Percentiles rank a stretch among this genome's conserved stretches.
Conservation (phyloP, 305 asterid species). For the Solanum hybrid region DNA sequence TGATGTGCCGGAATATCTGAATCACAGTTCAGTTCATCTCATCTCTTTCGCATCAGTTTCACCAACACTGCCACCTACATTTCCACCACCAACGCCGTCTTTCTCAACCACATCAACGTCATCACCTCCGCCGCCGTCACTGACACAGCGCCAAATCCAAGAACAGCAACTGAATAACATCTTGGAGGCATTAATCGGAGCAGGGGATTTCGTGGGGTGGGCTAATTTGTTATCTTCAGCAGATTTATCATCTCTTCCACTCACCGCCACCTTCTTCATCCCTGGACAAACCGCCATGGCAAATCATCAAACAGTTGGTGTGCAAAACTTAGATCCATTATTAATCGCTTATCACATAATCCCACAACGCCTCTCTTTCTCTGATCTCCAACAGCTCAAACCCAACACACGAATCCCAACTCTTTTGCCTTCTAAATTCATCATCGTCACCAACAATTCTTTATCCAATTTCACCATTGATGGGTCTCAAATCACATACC, state of each 20-base stretch:
- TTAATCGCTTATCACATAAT: slow-evolving; percentile 55
- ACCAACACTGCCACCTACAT: not conserved
- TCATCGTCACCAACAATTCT: slow-evolving; percentile 45
- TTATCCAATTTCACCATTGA: slow-evolving; percentile 37
- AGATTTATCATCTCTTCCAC: slow-evolving; percentile 36
- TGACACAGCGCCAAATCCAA: slow-evolving; percentile 3
- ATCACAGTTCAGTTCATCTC: not conserved
- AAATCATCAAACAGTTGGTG: slow-evolving; percentile 13
- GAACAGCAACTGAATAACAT: slow-evolving; percentile 34
- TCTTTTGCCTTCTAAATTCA: slow-evolving; percentile 36
- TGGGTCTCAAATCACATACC: slow-evolving; percentile 31
- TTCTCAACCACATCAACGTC: not conserved
- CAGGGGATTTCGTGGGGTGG: slow-evolving; percentile 56
- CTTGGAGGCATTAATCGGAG: slow-evolving; percentile 43
- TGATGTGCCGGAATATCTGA: not conserved
- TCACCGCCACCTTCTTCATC: slow-evolving; percentile 59
- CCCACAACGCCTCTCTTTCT: slow-evolving; percentile 60
- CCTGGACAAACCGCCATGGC: slow-evolving; percentile 46
- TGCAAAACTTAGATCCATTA: slow-evolving; percentile 24
- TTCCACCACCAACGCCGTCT: slow-evolving; percentile 6
- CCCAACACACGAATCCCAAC: slow-evolving; percentile 45
- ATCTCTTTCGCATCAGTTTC: not conserved
- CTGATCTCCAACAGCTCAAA: slow-evolving; percentile 26
- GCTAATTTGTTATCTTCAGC: slow-evolving; percentile 38
- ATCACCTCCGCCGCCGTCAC: not conserved